Base-by-base conservation (phyloP, 306 rosid species). In the Corylus heterophylla region DNA sequence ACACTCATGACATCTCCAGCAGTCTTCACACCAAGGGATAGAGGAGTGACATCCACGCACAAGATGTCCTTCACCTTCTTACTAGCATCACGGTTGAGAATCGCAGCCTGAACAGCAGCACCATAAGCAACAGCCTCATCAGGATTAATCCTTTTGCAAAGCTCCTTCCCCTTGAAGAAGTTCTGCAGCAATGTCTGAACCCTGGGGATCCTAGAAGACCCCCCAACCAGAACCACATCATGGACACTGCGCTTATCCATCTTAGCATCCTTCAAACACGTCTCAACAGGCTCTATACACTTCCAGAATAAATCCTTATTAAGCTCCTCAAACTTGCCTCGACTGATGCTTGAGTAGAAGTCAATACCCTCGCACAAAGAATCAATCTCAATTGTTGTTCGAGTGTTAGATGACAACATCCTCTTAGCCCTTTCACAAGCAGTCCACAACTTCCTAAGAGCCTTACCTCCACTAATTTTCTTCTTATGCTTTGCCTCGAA, bases 111-210 rank as follows among this genome's bases (percentile, higher is more conserved):
- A 12, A 82, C 90, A 0, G 88, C 81, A 4, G 85, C 85, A 1
- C 83, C 88, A 49, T 82, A 82, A 1, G 86, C 86, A 31, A 86
- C 83, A 1, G 87, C 89, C 73, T 86, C 89, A 8, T 86, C 89
- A 0, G 79, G 87, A 74, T 83, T 86, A 12, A 86, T 80, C 74
- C 85, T 86, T 76, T 76, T 82, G 76, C 84, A 83, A 7, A 86
- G 83, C 55, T 82, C 82, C 55, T 82, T 86, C 20, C 89, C 84
- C 12, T 83, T 76, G 20, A 86, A 80, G 74, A 79, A 82, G 14
- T 86, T 84, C 59, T 73, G 80, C 71, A 86, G 47, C 13, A 86
- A 63, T 47, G 83, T 84, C 37, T 80, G 85, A 14, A 86, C 80
- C 49, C 80, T 86, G 10, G 87, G 87, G 56, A 83, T 83, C 59